Evolutionary conservation across 495 filamentous ascomycete species (phyloP).

Genomic region (Podospora comata): DNA sequence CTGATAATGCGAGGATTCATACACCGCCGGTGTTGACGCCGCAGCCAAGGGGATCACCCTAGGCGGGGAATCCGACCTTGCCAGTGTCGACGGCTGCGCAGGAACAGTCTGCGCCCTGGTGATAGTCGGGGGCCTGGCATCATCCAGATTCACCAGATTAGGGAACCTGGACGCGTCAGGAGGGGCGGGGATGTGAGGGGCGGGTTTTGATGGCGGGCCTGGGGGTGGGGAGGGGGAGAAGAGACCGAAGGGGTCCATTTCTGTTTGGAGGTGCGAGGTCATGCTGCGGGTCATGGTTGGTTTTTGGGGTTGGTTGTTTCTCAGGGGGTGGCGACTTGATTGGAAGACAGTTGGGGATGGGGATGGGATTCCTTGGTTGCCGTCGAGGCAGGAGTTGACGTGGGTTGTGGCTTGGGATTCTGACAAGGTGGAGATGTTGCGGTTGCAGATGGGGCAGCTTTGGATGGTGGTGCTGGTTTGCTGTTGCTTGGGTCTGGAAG

Average conservation of each 20-base stretch:
- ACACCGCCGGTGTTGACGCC: not conserved
- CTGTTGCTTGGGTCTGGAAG: not conserved
- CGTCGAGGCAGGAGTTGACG: not conserved
- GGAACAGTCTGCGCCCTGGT: not conserved
- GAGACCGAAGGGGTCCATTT: conserved; percentile 1
- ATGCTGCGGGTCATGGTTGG: not conserved
- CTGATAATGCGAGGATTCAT: not conserved
- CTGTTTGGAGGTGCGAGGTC: not conserved
- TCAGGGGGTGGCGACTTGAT: not conserved
- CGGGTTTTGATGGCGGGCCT: conserved; percentile 10
- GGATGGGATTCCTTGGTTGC: not conserved
- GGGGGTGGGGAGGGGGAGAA: not conserved
- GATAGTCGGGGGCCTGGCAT: not conserved
- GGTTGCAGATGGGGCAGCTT: not conserved
- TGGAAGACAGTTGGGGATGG: not conserved
- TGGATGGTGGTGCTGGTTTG: not conserved
- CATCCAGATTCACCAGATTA: not conserved
- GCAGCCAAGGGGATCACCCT: not conserved
- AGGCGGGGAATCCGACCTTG: not conserved
- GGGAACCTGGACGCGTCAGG: not conserved
- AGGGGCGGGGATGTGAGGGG: not conserved
- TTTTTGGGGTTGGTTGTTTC: not conserved
- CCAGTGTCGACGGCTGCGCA: not conserved
- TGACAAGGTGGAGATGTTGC: not conserved
- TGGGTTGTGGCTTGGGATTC: not conserved